Conservation (phyloP, 495 filamentous ascomycete species). For the Aspergillus sparsus region DNA sequence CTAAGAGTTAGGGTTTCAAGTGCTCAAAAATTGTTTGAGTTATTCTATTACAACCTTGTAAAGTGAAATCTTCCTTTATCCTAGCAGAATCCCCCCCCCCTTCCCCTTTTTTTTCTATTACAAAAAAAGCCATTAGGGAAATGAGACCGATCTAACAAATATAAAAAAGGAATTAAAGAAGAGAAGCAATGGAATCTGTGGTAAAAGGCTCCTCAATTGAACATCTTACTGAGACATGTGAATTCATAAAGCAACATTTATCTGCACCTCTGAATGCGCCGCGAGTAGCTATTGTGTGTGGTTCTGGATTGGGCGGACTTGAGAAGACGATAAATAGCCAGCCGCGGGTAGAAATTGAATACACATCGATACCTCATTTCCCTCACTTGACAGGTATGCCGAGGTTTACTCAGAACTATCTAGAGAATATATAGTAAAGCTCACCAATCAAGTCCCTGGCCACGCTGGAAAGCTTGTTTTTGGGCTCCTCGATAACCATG, state of each 20-base stretch:
- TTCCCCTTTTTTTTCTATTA: too few species aligned
- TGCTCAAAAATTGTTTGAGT: too few species aligned
- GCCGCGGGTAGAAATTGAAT: slow-evolving; percentile 59
- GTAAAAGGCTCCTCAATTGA: slow-evolving; percentile 30
- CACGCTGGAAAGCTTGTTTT: slow-evolving; percentile 78
- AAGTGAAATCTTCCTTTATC: too few species aligned
- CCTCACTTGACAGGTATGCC: slow-evolving; percentile 62
- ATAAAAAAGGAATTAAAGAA: neutral
- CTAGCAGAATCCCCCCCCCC: too few species aligned
- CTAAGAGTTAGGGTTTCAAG: too few species aligned
- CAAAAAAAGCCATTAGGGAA: too few species aligned
- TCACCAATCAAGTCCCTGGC: slow-evolving; percentile 53
- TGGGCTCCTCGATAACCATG: slow-evolving; percentile 58
- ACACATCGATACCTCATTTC: slow-evolving; percentile 65
- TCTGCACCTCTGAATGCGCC: slow-evolving; percentile 54
- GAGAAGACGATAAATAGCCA: slow-evolving; percentile 56
- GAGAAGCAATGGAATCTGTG: slow-evolving; percentile 21
- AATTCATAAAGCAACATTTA: slow-evolving; percentile 39
- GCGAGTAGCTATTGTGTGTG: slow-evolving; percentile 69
- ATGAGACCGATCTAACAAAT: too few species aligned
- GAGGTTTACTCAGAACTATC: slow-evolving; percentile 1
- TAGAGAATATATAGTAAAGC: neutral
- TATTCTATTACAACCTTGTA: too few species aligned
- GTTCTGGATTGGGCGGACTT: slow-evolving; percentile 71
- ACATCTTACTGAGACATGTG: slow-evolving; percentile 41